Evolutionary conservation across 805 yeast genomes (phyloP).

Genomic region (Kodamaea hsintzibuensis): DNA sequence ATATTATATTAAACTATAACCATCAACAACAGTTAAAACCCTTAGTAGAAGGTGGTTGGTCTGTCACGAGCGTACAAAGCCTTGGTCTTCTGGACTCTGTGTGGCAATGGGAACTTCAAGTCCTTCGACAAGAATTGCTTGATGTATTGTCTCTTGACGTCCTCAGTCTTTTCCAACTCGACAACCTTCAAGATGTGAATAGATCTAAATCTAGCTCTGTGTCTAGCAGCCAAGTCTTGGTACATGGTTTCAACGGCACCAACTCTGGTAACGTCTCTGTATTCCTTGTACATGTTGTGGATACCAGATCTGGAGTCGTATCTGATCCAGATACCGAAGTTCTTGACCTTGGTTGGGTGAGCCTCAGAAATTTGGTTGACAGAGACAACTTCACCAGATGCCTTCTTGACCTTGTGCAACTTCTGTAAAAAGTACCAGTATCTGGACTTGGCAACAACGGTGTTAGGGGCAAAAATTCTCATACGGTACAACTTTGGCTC

Average conservation of each 20-base stretch:
- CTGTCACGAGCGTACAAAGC: slow-evolving; percentile 87
- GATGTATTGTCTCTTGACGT: slow-evolving; percentile 98
- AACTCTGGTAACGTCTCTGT: slow-evolving; percentile 99
- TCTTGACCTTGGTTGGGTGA: slow-evolving; percentile 98
- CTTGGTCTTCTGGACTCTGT: slow-evolving; percentile 93
- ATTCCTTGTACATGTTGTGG: slow-evolving; percentile 99
- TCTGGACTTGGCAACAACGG: slow-evolving; percentile 99
- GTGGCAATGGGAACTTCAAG: slow-evolving; percentile 99
- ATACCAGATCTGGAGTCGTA: slow-evolving; percentile 99
- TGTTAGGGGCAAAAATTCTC: slow-evolving; percentile 99
- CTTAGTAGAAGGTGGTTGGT: slow-evolving; percentile 96
- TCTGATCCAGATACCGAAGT: slow-evolving; percentile 99
- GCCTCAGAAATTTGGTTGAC: slow-evolving; percentile 89
- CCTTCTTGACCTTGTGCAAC: slow-evolving; percentile 99
- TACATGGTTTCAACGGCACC: slow-evolving; percentile 98
- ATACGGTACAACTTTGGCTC: slow-evolving; percentile 99
- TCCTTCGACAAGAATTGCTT: slow-evolving; percentile 94
- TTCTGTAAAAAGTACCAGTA: slow-evolving; percentile 99
- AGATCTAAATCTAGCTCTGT: slow-evolving; percentile 99
- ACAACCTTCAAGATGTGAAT: slow-evolving; percentile 99
- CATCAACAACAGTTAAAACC: slow-evolving; percentile 13
- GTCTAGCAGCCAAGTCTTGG: slow-evolving; percentile 99
- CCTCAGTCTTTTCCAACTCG: slow-evolving; percentile 96
- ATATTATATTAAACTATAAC: slow-evolving; percentile 7
- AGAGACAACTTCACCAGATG: slow-evolving; percentile 98